Base-by-base conservation (phyloP, 176 grass and related monocot genomes). In the Melocanna baccifera region DNA sequence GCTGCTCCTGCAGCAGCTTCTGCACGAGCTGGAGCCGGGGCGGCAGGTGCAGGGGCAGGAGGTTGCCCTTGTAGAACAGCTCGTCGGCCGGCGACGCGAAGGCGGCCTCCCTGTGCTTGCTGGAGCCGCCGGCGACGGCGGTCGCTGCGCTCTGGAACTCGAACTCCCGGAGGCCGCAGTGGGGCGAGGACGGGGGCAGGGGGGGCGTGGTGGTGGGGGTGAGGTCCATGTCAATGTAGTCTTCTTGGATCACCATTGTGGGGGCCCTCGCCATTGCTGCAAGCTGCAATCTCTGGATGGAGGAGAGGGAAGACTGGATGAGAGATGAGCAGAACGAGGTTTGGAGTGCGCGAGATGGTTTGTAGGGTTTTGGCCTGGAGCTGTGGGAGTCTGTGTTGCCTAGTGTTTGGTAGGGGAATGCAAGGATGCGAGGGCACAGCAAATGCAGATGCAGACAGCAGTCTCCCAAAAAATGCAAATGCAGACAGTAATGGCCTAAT, bases 31-130 rank as follows among this genome's bases (percentile, higher is more conserved):
- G 91, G 53, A 98, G 71, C 45, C 91, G 79, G 15, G 95, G 92
- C 11, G 95, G 91, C 2, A 98, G 86, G 68, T 92, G 93, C 9
- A 98, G 80, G 6, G 96, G 96, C 9, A 98, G 83, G 51, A 98
- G 89, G 28, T 96, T 99, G 43, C 96, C 96, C 85, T 92, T 89
- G 91, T 99, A 92, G 86, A 99, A 99, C 5, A 99, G 96, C 85
- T 99, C 96, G 82, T 99, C 96, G 0, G 93, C 93, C 14, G 96
- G 91, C 43, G 84, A 93, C 64, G 81, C 77, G 83, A 76, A 80
- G 50, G 68, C 73, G 12, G 61, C 71, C 45, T 82, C 85, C 87
- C 45, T 51, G 20, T 11, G 12, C 22, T 14, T 47, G 82, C 43
- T 56, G 34, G 12, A 12, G 20, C 47, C 34, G 22, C 62, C 29